Base-by-base conservation (phyloP, 1,139 yeast species). In the Nakaseomyces bracarensis region DNA sequence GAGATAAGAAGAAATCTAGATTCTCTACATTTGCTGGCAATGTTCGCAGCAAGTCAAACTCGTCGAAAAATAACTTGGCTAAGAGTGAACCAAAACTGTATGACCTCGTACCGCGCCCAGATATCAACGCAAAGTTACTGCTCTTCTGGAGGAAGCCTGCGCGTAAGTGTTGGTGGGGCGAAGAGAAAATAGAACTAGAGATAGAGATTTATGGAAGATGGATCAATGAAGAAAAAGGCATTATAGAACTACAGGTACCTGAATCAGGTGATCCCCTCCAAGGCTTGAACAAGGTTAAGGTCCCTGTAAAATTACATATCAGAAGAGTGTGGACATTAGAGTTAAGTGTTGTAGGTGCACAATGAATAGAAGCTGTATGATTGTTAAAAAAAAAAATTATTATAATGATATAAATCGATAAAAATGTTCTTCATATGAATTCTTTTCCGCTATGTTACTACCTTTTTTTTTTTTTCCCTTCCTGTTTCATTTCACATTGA, bases 111-210 rank as follows among this genome's bases (percentile, higher is more conserved):
- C 59, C 60, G 3, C 55, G 55, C 34, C 66, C 66, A 13, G 60
- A 58, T 34, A 53, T 61, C 40, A 61, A 61, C 45, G 55, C 91
- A 27, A 91, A 93, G 60, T 71, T 93, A 43, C 70, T 93, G 30
- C 69, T 93, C 45, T 93, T 93, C 60, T 93, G 98, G 98, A 74
- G 96, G 49, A 91, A 91, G 59, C 99, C 99, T 0, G 99, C 99
- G 1, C 74, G 98, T 57, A 93, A 93, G 61, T 93, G 99, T 65
- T 93, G 99, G 99, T 93, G 99, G 99, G 82, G 84, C 10, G 82
- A 82, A 54, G 77, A 77, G 37, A 67, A 70, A 38, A 68, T 78
- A 16, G 74, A 72, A 5, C 67, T 86, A 25, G 71, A 70, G 27
- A 68, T 82, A 5, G 64, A 65, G 28, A 57, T 61, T 1, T 55